A percentile compares a stretch with the other conserved stretches of the same genome.
These are phyloP conservation scores for Yarrowia osloensis DNA, from an alignment of 805 yeast species.

Conservation along the genomic window DNA sequence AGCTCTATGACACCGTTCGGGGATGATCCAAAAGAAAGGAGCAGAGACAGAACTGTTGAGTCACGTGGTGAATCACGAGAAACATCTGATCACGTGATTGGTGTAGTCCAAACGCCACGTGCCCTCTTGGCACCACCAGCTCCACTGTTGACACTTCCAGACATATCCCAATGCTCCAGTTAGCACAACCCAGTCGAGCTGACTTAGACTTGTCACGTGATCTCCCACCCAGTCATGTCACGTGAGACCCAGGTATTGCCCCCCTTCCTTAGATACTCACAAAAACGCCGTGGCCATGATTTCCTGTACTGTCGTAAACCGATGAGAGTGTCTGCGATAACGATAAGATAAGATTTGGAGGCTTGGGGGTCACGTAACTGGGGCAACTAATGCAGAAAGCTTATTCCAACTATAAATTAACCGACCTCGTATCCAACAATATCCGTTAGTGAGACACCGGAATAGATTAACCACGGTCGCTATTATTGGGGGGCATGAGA, in stretches of 20 bases:
- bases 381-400: not conserved
- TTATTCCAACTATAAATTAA: not conserved
- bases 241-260: not conserved
- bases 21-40: too few relatives aligned
- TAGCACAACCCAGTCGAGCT: too few relatives aligned
- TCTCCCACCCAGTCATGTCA: not conserved
- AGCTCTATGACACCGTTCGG: too few relatives aligned
- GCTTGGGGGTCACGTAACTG: not conserved
- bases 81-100: too few relatives aligned
- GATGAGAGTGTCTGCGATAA: not conserved
- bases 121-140: too few relatives aligned
- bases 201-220: too few relatives aligned
- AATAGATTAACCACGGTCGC: not conserved
- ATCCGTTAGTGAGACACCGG: not conserved
- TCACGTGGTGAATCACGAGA: too few relatives aligned
- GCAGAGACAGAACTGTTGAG: too few relatives aligned
- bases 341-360: constrained; percentile 9
- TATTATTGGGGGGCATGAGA: not conserved
- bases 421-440: not conserved
- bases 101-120: too few relatives aligned
- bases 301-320: not conserved
- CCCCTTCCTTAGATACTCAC: not conserved
- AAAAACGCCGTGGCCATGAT: constrained; percentile 12
- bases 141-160: too few relatives aligned
- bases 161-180: too few relatives aligned